Percentiles rank a stretch among this genome's conserved stretches.
Evolutionary conservation across 2,329 filamentous ascomycete species (phyloP).

Genomic region (Aspergillus ochraceoroseus): DNA sequence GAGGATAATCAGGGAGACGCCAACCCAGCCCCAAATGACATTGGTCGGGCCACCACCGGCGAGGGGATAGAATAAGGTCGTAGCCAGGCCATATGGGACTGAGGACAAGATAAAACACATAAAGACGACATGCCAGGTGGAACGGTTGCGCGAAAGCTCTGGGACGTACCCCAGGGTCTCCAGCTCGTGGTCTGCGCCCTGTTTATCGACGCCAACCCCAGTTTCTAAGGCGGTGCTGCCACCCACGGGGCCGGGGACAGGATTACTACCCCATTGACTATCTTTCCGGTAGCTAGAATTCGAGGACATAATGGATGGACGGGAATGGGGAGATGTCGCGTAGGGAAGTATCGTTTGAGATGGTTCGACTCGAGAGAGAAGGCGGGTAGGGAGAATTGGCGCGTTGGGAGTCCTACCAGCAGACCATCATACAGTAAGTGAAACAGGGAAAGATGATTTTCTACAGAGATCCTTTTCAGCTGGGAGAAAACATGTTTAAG

Average conservation of each 20-base stretch:
- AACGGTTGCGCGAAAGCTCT: constrained; percentile 23
- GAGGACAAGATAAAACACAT: constrained; percentile 63
- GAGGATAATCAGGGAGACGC: constrained; percentile 60
- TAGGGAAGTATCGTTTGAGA: too few relatives aligned
- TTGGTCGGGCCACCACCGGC: constrained; percentile 65
- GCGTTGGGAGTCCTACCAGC: background rate
- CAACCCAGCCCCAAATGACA: constrained; percentile 65
- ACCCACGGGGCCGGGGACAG: too few relatives aligned
- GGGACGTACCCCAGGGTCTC: constrained; percentile 21
- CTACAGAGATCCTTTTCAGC: too few relatives aligned
- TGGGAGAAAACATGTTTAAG: too few relatives aligned
- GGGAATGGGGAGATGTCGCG: background rate
- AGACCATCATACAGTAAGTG: too few relatives aligned
- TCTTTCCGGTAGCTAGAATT: background rate
- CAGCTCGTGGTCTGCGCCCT: constrained; percentile 17
- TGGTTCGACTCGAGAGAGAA: too few relatives aligned
- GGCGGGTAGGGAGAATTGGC: background rate
- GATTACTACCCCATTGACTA: background rate
- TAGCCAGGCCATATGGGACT: constrained; percentile 62
- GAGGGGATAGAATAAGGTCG: constrained; percentile 64
- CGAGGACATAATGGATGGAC: constrained; percentile 1
- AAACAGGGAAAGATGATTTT: too few relatives aligned
- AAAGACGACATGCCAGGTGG: constrained; percentile 22
- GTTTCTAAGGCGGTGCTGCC: constrained; percentile 7
- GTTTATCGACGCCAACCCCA: constrained; percentile 2